A percentile compares a stretch with the other conserved stretches of the same genome.
These are phyloP conservation scores for Eucalyptus shirleyi DNA, from an alignment of 345 rosid species.

Conservation along the genomic window DNA sequence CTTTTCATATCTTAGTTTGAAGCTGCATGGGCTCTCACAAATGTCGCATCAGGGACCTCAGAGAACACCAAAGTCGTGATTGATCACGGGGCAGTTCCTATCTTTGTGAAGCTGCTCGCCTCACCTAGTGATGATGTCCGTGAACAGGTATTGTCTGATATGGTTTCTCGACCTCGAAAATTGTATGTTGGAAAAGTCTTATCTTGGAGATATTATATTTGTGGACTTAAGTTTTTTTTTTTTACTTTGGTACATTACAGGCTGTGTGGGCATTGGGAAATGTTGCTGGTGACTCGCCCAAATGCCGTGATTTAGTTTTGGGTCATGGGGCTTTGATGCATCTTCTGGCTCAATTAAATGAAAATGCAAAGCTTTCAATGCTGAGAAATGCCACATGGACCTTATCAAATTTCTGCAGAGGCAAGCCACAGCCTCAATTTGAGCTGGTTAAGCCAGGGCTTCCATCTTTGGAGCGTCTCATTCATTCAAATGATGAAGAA, in stretches of 20 bases:
- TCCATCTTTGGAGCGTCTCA: slow-evolving; percentile 72
- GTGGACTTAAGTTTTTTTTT: not conserved
- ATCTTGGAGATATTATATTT: not conserved
- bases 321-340: slow-evolving; percentile 58
- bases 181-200: not conserved
- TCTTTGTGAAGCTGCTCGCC: slow-evolving; percentile 66
- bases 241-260: slow-evolving; percentile 3
- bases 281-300: slow-evolving; percentile 92
- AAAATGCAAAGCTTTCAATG: slow-evolving; percentile 89
- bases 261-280: slow-evolving; percentile 97
- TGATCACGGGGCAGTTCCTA: slow-evolving; percentile 72
- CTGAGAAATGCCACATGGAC: slow-evolving; percentile 99
- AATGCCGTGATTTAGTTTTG: slow-evolving; percentile 87
- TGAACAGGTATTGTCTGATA: slow-evolving; percentile 54
- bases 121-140: slow-evolving; percentile 88
- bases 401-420: slow-evolving; percentile 85
- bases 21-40: slow-evolving; percentile 94
- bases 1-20: slow-evolving; percentile 35
- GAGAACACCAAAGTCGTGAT: slow-evolving; percentile 81
- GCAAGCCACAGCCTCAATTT: slow-evolving; percentile 90
- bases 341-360: slow-evolving; percentile 60
- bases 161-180: not conserved
- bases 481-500: slow-evolving; percentile 92
- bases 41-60: slow-evolving; percentile 92
- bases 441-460: slow-evolving; percentile 91